Evolutionary conservation across 2,329 filamentous ascomycete species (phyloP).

Genomic region (Cladosporium cucumerinum): DNA sequence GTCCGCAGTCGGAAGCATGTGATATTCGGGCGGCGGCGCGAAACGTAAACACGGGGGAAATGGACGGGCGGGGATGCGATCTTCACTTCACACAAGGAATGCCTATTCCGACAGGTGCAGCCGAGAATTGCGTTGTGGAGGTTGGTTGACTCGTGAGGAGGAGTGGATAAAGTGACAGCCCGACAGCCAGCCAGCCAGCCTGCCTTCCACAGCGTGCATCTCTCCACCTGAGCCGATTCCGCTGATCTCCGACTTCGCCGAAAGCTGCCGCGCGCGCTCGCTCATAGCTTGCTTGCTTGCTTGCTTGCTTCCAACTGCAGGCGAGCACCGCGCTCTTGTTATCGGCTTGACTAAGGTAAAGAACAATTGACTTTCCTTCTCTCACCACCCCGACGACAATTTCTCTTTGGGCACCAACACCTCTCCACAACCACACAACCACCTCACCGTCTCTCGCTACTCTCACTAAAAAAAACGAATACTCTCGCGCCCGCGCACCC

Average conservation of each 20-base stretch:
- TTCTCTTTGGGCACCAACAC: neutral
- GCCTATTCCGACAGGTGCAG: conserved; percentile 8
- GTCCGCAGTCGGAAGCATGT: conserved; percentile 1
- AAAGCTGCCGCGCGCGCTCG: conserved; percentile 2
- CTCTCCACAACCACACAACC: neutral
- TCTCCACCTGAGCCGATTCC: neutral
- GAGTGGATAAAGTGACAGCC: neutral
- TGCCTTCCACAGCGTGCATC: too few relatives aligned
- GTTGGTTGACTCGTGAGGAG: neutral
- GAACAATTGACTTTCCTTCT: neutral
- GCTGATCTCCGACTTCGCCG: conserved; percentile 7
- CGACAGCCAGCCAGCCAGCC: neutral
- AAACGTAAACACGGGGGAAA: conserved; percentile 9
- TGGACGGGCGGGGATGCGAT: neutral
- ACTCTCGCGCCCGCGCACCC: neutral
- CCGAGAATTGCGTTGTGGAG: neutral
- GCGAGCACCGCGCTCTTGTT: neutral
- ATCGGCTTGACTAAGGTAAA: neutral
- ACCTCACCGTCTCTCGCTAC: neutral
- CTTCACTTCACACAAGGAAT: neutral
- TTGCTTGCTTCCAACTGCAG: neutral
- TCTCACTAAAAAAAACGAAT: neutral
- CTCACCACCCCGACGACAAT: neutral
- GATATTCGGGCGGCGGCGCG: neutral
- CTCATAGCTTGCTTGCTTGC: neutral